Conservation (phyloP, 164 flowering plant genomes). For the Liriodendron chinense region DNA sequence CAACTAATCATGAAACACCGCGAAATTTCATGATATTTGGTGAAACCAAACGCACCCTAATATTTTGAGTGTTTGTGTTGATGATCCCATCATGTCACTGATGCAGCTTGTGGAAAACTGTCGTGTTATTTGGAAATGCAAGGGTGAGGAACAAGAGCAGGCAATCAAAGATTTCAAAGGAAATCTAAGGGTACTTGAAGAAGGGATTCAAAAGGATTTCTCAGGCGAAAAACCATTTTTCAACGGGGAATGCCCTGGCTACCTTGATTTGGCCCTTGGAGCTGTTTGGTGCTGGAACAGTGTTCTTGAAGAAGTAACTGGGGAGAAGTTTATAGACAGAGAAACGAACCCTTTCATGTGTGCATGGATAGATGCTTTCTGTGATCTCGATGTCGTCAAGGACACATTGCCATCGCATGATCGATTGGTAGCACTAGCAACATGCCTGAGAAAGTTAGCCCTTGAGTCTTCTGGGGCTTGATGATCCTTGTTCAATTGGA, state of each 20-base stretch:
- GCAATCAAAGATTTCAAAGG: conserved; percentile 2
- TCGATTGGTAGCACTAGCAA: neutral
- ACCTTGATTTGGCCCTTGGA: neutral
- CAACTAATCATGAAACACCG: too few species aligned
- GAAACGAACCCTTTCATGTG: conserved; percentile 1
- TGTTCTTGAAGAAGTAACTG: neutral
- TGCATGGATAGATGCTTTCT: neutral
- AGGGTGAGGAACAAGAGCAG: conserved; percentile 3
- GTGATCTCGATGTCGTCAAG: neutral
- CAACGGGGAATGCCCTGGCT: neutral
- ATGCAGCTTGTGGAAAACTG: neutral
- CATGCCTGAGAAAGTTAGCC: neutral
- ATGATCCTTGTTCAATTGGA: too few species aligned
- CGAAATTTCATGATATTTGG: too few species aligned
- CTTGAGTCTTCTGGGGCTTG: neutral
- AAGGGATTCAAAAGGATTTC: conserved; percentile 3
- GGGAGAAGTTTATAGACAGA: neutral
- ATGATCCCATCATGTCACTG: neutral
- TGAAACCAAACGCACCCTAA: too few species aligned
- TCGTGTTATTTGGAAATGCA: neutral
- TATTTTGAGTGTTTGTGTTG: too few species aligned
- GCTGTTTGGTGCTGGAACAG: neutral
- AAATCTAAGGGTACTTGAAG: neutral
- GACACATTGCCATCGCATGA: neutral
- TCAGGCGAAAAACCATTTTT: neutral